Conservation (phyloP, 2,329 filamentous ascomycete genomes). For the Teratosphaeria pseudoeucalypti region DNA sequence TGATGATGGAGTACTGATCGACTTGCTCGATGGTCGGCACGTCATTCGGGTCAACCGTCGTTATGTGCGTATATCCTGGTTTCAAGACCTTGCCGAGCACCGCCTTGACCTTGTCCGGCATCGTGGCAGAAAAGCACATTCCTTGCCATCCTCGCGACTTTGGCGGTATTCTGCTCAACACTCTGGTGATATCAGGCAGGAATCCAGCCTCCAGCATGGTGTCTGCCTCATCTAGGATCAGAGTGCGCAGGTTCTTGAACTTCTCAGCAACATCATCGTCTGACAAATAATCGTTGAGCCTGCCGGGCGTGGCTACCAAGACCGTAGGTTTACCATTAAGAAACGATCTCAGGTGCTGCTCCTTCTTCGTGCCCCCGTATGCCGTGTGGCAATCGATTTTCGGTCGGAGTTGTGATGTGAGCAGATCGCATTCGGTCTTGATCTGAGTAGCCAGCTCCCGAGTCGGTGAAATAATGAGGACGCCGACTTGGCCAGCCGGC, state of each 20-base stretch:
- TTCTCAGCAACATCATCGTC: constrained; percentile 45
- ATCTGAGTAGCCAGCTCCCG: constrained; percentile 55
- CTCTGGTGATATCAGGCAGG: constrained; percentile 41
- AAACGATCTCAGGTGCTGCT: constrained; percentile 67
- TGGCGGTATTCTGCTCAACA: constrained; percentile 40
- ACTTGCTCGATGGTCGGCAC: constrained; percentile 38
- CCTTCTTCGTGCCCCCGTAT: constrained; percentile 64
- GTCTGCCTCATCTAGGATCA: constrained; percentile 64
- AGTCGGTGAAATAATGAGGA: constrained; percentile 77
- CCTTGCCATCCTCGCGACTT: constrained; percentile 41
- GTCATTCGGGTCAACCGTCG: constrained; percentile 36
- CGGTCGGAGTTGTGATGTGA: constrained; percentile 70
- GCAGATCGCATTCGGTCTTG: constrained; percentile 66
- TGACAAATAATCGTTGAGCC: constrained; percentile 72
- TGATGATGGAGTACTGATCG: constrained; percentile 37
- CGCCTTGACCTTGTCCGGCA: constrained; percentile 34
- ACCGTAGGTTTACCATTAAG: constrained; percentile 69
- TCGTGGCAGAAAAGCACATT: constrained; percentile 39
- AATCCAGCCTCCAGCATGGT: constrained; percentile 59
- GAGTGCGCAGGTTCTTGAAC: constrained; percentile 34
- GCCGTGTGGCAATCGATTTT: constrained; percentile 61
- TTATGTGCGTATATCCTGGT: constrained; percentile 31
- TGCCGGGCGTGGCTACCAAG: constrained; percentile 77
- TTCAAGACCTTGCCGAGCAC: constrained; percentile 37
- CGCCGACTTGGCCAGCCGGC: constrained; percentile 66